Conservation (phyloP, 1,284 basidiomycete species). For the Xerocomus nothofagi region DNA sequence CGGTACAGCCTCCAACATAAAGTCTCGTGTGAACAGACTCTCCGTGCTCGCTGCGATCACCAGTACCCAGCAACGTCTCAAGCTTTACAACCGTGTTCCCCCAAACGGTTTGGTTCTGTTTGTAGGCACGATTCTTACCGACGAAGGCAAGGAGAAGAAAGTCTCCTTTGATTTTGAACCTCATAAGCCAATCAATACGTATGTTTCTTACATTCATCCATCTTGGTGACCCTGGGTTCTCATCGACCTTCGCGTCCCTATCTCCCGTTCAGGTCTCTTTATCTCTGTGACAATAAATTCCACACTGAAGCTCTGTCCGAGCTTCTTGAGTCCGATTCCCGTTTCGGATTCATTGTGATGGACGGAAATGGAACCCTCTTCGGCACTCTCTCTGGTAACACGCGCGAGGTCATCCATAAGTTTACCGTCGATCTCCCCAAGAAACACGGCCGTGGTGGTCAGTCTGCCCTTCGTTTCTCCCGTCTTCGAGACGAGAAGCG, state of each 20-base stretch:
- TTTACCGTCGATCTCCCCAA: conserved; percentile 99
- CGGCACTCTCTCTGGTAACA: conserved; percentile 95
- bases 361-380: conserved; percentile 97
- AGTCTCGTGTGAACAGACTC: conserved; percentile 97
- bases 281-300: conserved; percentile 99
- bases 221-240: neutral
- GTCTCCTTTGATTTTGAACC: conserved; percentile 98
- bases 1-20: conserved; percentile 98
- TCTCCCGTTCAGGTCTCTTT: conserved; percentile 70
- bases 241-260: conserved; percentile 5
- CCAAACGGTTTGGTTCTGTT: conserved; percentile 97
- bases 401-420: conserved; percentile 96
- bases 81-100: conserved; percentile 94
- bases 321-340: conserved; percentile 95
- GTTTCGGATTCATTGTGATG: conserved; percentile 99
- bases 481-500: conserved; percentile 99
- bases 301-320: conserved; percentile 98
- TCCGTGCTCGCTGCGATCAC: conserved; percentile 98
- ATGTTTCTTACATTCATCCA: conserved; percentile 34
- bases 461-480: conserved; percentile 99
- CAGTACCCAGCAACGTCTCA: conserved; percentile 97
- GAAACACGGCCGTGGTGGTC: conserved; percentile 99
- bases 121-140: conserved; percentile 96
- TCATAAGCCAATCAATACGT: conserved; percentile 98
- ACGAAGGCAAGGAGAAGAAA: conserved; percentile 99